Evolutionary conservation across 1,139 yeast species (phyloP).

Genomic region (Hansenula sp.): DNA sequence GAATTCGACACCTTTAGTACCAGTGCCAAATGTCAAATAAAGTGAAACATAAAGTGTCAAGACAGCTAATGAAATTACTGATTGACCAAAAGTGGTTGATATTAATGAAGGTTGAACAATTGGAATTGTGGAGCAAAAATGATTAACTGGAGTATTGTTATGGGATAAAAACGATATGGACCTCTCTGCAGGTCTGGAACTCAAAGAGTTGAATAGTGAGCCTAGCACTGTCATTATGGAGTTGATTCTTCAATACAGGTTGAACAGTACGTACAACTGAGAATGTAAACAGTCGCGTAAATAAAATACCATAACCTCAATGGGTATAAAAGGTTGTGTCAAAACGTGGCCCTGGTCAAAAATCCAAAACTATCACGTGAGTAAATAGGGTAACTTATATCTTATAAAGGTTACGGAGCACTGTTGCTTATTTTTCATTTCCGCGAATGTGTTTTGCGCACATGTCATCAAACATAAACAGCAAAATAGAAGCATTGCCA

Average conservation of each 20-base stretch:
- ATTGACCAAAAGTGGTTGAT: constrained; percentile 20
- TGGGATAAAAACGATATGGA: constrained; percentile 13
- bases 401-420: no score
- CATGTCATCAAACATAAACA: no score
- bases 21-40: constrained; percentile 2
- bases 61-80: constrained; percentile 11
- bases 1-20: constrained; percentile 15
- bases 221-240: constrained; percentile 5
- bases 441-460: no score
- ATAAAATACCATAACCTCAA: neutral
- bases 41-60: constrained; percentile 10
- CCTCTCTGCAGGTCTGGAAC: neutral
- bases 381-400: no score
- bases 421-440: no score
- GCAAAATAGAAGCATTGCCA: no score
- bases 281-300: no score
- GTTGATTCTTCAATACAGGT: no score
- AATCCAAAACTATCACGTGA: no score
- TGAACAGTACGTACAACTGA: no score
- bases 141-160: constrained; percentile 21
- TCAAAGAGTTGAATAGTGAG: constrained; percentile 2
- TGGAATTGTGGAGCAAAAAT: constrained; percentile 18
- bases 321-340: no score
- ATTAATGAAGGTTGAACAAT: constrained; percentile 19
- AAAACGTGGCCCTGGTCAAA: no score